Base-by-base conservation (phyloP, 345 rosid species). In the Heritiera littoralis region DNA sequence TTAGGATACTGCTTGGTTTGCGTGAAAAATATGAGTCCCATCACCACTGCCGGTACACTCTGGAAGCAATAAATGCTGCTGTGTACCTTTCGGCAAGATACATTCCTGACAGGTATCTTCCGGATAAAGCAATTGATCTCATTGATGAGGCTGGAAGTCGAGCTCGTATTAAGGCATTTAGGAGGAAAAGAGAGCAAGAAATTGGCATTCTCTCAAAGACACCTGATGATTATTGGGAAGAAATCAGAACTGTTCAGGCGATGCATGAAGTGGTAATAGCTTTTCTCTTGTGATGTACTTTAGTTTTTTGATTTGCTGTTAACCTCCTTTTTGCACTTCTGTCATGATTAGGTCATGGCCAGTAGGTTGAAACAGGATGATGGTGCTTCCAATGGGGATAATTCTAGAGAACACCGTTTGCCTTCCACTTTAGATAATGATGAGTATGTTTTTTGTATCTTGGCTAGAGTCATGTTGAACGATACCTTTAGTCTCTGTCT, bases 141-240 rank as follows among this genome's bases (percentile, higher is more conserved):
- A 89, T 96, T 79, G 99, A 96, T 48, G 98, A 96, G 88, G 99
- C 98, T 46, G 98, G 98, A 81, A 96, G 99, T 84, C 91, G 97
- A 88, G 97, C 99, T 79, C 93, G 87, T 79, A 92, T 96, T 20
- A 86, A 90, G 82, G 91, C 95, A 74, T 89, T 89, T 82, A 92
- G 86, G 87, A 91, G 85, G 92, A 96, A 87, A 88, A 96, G 88
- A 82, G 97, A 96, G 82, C 87, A 92, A 77, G 89, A 89, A 81
- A 88, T 84, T 56, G 85, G 86, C 83, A 90, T 94, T 84, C 99
- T 96, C 60, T 89, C 97, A 12, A 88, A 91, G 87, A 81, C 90
- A 45, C 97, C 99, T 5, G 89, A 87, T 81, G 98, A 96, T 84
- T 96, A 96, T 85, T 96, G 99, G 99, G 97, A 92, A 81, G 99